Evolutionary conservation across 1,284 basidiomycete species (phyloP), one percentile per base, ranked within the genome.

Genomic region (Chiua sp.): DNA sequence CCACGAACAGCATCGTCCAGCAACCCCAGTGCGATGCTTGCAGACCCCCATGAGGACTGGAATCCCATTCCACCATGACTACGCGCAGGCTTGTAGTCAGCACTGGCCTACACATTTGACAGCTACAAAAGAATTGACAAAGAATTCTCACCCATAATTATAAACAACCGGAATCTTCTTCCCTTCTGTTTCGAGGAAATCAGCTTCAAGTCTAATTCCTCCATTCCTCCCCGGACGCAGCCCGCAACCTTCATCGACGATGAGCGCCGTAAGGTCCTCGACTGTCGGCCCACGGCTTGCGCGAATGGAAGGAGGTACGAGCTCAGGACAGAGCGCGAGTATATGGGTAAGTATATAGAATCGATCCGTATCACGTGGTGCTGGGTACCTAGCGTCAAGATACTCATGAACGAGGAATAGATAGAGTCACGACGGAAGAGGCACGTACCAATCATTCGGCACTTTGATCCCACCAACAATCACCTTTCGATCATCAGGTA

Each of bases 231-330:
- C 85, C 0, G 93, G 93, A 15, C 93, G 79, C 44, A 93, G 75
- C 0, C 92, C 93, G 55, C 87, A 90, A 2, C 88, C 90, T 59
- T 86, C 84, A 61, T 89, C 88, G n/a, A 90, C 70, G 32, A 91
- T 79, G 32, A 89, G 76, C 0, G 83, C 74, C 51, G 82, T 77
- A 2, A 93, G 67, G 67, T 93, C 91, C 4, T 88, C 85, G 3
- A 88, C 71, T 0, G 82, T 86, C 2, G 87, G 83, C 37, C 77
- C 69, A 12, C 85, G 80, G 51, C 72, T 65, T 6, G 75, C 76
- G 4, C 83, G 78, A 30, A 85, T 73, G 52, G 81, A 79, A 1
- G 87, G 84, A 7, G 91, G 85, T 4, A 85, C 86, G 16, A 94
- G 80, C 59, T 92, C 88, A 0, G 90, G 88, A 61, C 80, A 86